phyloP scores from a whole-genome alignment of 805 yeast genomes.

The Saturnispora silvae region DNA sequence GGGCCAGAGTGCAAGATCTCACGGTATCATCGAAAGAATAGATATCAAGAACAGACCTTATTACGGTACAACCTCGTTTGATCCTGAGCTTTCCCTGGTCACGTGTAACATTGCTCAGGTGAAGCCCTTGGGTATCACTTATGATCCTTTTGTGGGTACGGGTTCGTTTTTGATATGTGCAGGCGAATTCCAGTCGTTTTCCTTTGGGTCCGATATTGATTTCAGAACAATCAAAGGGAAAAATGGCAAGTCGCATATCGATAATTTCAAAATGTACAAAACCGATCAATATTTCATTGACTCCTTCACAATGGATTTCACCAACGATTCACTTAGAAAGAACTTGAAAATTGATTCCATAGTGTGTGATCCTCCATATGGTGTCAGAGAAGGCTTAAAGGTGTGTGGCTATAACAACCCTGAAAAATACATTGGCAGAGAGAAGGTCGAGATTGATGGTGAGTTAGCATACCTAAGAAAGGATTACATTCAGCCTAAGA shows the following conservation, averaged over 20 bases:
- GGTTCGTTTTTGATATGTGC: slow-evolving; percentile 91
- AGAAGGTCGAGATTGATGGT: slow-evolving; percentile 65
- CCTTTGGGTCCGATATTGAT: slow-evolving; percentile 88
- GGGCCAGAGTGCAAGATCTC: slow-evolving; percentile 45
- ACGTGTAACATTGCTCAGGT: slow-evolving; percentile 83
- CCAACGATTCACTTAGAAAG: slow-evolving; percentile 70
- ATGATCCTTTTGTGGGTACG: slow-evolving; percentile 95
- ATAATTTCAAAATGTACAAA: slow-evolving; percentile 71
- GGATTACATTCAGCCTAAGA: slow-evolving; percentile 88
- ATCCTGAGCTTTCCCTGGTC: slow-evolving; percentile 81
- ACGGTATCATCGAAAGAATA: slow-evolving; percentile 60
- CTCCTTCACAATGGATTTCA: slow-evolving; percentile 85
- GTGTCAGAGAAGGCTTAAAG: slow-evolving; percentile 90
- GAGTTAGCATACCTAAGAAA: slow-evolving; percentile 62
- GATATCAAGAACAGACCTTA: slow-evolving; percentile 76
- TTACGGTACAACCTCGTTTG: slow-evolving; percentile 95
- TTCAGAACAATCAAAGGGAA: slow-evolving; percentile 69
- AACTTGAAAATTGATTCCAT: slow-evolving; percentile 64
- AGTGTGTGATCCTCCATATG: slow-evolving; percentile 96
- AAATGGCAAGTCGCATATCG: slow-evolving; percentile 21
- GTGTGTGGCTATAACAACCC: slow-evolving; percentile 71
- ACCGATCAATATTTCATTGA: slow-evolving; percentile 54
- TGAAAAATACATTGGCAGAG: slow-evolving; percentile 61
- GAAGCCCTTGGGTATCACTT: slow-evolving; percentile 50
- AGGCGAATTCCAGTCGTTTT: slow-evolving; percentile 69